A percentile compares a stretch with the other conserved stretches of the same genome.
Conservation (phyloP, 305 asterid species). For the Striga hermonthica region DNA sequence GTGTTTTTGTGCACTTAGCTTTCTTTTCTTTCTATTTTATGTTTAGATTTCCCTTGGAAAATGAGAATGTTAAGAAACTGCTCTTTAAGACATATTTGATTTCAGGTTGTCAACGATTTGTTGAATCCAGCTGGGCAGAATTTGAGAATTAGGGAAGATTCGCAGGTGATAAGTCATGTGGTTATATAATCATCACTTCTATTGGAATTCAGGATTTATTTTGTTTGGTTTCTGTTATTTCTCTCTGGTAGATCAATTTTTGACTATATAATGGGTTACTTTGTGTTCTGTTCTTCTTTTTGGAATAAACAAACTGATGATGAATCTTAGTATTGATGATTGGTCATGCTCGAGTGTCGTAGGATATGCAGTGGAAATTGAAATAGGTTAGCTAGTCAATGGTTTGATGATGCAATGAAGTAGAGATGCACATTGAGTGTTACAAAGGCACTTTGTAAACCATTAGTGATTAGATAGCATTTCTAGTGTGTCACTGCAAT, state of each 20-base stretch:
- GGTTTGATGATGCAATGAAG: background rate
- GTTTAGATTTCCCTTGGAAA: constrained; percentile 18
- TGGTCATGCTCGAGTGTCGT: constrained; percentile 4
- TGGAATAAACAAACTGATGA: constrained; percentile 11
- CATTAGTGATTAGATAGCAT: background rate
- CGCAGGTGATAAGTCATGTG: constrained; percentile 59
- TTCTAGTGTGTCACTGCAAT: background rate
- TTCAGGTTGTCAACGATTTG: constrained; percentile 97
- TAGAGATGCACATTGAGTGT: background rate
- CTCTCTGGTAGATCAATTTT: constrained; percentile 15
- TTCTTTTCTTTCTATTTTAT: constrained; percentile 5
- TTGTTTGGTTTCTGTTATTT: constrained; percentile 9
- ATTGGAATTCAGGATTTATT: constrained; percentile 21
- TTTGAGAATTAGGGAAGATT: constrained; percentile 90
- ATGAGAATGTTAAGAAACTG: constrained; percentile 5
- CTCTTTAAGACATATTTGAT: constrained; percentile 30
- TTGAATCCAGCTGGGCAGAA: constrained; percentile 99
- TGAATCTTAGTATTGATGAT: constrained; percentile 20
- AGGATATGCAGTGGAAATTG: background rate
- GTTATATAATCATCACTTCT: constrained; percentile 7
- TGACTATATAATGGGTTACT: constrained; percentile 17
- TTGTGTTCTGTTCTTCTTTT: constrained; percentile 14
- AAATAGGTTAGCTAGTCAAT: constrained; percentile 1
- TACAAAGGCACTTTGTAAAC: constrained; percentile 2
- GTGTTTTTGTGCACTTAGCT: constrained; percentile 21